A percentile compares a stretch with the other conserved stretches of the same genome.
phyloP scores from a whole-genome alignment of 495 filamentous ascomycete species.

The Cryomyces antarcticus region DNA sequence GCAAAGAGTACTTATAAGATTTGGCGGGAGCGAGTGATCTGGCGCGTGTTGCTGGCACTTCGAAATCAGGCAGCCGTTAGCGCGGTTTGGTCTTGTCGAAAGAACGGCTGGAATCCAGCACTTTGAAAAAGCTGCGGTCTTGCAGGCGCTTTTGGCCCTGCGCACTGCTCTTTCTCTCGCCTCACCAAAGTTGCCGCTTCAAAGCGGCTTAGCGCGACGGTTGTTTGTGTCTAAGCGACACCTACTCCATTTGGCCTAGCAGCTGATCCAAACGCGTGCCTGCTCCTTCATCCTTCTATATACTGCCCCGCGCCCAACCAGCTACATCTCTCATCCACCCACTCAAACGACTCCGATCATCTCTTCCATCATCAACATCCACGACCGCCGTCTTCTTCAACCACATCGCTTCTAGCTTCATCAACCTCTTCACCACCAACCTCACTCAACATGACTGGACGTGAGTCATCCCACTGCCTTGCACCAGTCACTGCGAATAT shows the following conservation, averaged over 20 bases:
- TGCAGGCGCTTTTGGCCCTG: background rate
- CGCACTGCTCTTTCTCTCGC: background rate
- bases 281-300: background rate
- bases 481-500: slow-evolving; percentile 1
- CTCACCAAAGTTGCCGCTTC: background rate
- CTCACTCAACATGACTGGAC: slow-evolving; percentile 71
- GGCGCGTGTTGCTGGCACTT: background rate
- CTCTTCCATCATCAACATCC: slow-evolving; percentile 2
- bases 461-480: slow-evolving; percentile 39
- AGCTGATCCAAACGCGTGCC: background rate
- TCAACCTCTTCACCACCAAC: slow-evolving; percentile 5
- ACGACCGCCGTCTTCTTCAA: background rate
- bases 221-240: background rate
- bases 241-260: background rate
- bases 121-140: background rate
- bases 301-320: background rate
- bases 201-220: no score
- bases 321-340: slow-evolving; percentile 1
- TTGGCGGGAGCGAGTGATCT: background rate
- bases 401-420: slow-evolving; percentile 1
- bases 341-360: slow-evolving; percentile 1
- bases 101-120: slow-evolving; percentile 5
- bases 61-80: background rate
- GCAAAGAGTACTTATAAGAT: background rate
- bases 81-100: slow-evolving; percentile 1